Conservation (phyloP, 2,329 filamentous ascomycete genomes). For the Alternaria tenuissima region DNA sequence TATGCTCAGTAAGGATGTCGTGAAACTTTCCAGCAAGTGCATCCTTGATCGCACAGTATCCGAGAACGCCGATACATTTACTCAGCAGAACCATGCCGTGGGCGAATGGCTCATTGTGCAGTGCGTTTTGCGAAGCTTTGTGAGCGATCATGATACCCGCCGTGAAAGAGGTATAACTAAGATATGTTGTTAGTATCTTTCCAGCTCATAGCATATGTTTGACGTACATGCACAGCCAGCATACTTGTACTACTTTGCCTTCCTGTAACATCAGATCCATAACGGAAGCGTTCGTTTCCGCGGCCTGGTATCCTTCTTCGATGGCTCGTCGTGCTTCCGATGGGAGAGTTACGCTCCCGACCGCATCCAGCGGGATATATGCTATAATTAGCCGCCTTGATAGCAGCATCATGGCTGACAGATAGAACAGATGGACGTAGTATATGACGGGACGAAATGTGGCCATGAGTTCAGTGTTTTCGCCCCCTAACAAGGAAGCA, state of each 20-base stretch:
- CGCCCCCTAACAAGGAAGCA: slow-evolving; percentile 1
- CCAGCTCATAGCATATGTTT: not conserved
- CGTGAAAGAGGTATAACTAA: slow-evolving; percentile 26
- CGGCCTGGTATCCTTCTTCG: slow-evolving; percentile 27
- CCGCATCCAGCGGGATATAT: slow-evolving; percentile 8
- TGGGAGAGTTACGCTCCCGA: slow-evolving; percentile 6
- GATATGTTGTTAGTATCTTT: not conserved
- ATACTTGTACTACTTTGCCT: slow-evolving; percentile 24
- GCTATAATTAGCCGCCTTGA: slow-evolving; percentile 23
- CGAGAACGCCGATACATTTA: slow-evolving; percentile 14
- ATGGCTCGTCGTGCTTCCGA: slow-evolving; percentile 15
- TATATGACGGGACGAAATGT: slow-evolving; percentile 19
- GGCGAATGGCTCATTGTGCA: slow-evolving; percentile 6
- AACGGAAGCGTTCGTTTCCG: slow-evolving; percentile 23
- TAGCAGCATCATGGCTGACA: slow-evolving; percentile 31
- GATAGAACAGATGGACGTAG: slow-evolving; percentile 32
- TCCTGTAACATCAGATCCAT: slow-evolving; percentile 22
- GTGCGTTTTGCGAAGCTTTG: slow-evolving; percentile 21
- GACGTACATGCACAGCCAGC: slow-evolving; percentile 34
- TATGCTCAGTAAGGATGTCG: slow-evolving; percentile 12
- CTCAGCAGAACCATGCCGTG: slow-evolving; percentile 15
- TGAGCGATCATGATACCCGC: slow-evolving; percentile 26
- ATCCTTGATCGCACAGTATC: slow-evolving; percentile 18
- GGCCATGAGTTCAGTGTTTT: not conserved
- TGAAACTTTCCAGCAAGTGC: slow-evolving; percentile 10